These are phyloP conservation scores for Knufia fluminis DNA, from an alignment of 2,329 filamentous ascomycete species.

Conservation along the genomic window DNA sequence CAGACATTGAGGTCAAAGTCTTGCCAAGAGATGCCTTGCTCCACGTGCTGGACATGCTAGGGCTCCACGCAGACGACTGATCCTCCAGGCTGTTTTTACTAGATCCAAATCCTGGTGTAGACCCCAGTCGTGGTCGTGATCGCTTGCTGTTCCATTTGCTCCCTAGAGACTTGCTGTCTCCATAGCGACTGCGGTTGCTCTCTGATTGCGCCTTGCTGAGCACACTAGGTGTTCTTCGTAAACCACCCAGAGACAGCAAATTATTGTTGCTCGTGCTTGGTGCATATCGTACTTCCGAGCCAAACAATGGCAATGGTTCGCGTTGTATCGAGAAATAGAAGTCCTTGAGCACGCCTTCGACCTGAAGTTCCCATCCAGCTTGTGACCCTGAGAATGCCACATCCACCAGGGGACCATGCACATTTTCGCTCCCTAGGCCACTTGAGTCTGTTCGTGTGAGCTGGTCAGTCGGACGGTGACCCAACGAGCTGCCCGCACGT, in stretches of 20 bases:
- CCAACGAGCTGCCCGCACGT: slow-evolving; percentile 12
- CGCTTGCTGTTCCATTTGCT: slow-evolving; percentile 77
- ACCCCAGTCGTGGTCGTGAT: slow-evolving; percentile 66
- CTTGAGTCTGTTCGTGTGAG: slow-evolving; percentile 25
- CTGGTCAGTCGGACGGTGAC: slow-evolving; percentile 21
- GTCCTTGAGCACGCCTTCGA: slow-evolving; percentile 83
- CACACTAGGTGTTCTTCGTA: slow-evolving; percentile 81
- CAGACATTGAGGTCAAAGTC: slow-evolving; percentile 82
- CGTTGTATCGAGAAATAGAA: slow-evolving; percentile 86
- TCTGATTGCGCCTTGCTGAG: slow-evolving; percentile 91
- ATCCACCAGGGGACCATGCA: slow-evolving; percentile 68
- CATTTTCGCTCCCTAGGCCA: slow-evolving; percentile 31
- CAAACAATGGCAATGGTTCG: slow-evolving; percentile 77
- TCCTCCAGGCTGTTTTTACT: slow-evolving; percentile 94
- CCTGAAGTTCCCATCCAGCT: slow-evolving; percentile 75
- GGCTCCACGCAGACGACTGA: slow-evolving; percentile 80
- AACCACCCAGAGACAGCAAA: slow-evolving; percentile 64
- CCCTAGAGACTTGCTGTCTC: slow-evolving; percentile 54
- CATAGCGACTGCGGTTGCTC: slow-evolving; percentile 57
- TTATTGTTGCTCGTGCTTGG: slow-evolving; percentile 41
- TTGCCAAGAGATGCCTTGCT: slow-evolving; percentile 88
- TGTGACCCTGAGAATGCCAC: slow-evolving; percentile 63
- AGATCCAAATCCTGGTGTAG: slow-evolving; percentile 72
- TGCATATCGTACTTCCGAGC: slow-evolving; percentile 45
- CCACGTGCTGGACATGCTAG: slow-evolving; percentile 85